Percentiles rank a stretch among this genome's conserved stretches.
phyloP scores from a whole-genome alignment of 225 moss, liverwort and hornwort species.

The Bryum argenteum region DNA sequence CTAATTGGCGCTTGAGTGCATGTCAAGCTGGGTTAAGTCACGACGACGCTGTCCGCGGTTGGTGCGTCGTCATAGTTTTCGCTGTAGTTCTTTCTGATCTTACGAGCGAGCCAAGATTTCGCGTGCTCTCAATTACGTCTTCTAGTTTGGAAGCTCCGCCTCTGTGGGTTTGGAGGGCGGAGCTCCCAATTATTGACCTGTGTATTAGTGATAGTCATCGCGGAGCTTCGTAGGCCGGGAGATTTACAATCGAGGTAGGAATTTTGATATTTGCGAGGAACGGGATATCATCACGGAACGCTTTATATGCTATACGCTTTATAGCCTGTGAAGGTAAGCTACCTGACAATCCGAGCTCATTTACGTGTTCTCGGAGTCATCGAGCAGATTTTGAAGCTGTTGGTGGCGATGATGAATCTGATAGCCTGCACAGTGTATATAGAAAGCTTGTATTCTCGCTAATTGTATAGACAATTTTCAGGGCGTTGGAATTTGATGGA shows the following conservation, averaged over 20 bases:
- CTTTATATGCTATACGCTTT: neutral
- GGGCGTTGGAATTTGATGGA: constrained; percentile 27
- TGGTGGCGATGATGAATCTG: neutral
- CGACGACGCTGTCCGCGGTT: constrained; percentile 13
- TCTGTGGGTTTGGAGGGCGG: neutral
- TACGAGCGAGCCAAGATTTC: constrained; percentile 8
- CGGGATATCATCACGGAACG: neutral
- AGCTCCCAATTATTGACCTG: constrained; percentile 3
- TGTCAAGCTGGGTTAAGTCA: constrained; percentile 5
- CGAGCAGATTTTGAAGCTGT: neutral
- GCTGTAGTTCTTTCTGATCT: neutral
- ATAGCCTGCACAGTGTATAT: neutral
- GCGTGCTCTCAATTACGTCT: neutral
- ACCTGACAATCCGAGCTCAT: constrained; percentile 4
- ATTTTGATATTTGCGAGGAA: constrained; percentile 5
- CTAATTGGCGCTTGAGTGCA: neutral
- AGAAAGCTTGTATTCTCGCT: neutral
- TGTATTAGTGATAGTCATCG: neutral
- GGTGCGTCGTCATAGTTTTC: neutral
- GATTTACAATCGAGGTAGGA: constrained; percentile 5
- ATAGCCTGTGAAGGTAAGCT: neutral
- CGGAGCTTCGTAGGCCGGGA: neutral
- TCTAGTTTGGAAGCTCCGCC: neutral
- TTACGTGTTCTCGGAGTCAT: neutral
- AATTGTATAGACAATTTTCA: neutral